A percentile compares a stretch with the other conserved stretches of the same genome.
Conservation (phyloP, 768 basidiomycete genomes). For the Lanmaoa pseudosensibilis region DNA sequence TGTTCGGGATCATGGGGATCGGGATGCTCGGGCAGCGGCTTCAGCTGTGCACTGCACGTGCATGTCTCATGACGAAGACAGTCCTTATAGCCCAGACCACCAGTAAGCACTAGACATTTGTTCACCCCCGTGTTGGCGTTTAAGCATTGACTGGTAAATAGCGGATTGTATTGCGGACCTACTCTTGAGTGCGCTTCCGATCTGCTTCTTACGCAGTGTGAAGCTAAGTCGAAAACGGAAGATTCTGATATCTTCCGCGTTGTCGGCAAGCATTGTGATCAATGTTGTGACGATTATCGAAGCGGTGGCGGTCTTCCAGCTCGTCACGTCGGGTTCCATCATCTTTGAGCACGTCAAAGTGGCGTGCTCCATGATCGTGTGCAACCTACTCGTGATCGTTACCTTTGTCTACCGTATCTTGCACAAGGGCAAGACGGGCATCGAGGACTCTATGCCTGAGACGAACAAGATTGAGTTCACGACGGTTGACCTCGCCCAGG, state of each 20-base stretch:
- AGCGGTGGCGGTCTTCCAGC: no score
- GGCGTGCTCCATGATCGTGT: no score
- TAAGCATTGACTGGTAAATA: background rate
- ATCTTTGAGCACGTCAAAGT: no score
- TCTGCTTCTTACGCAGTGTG: conserved; percentile 15
- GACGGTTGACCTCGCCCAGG: no score
- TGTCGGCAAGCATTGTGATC: conserved; percentile 26
- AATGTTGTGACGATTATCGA: conserved; percentile 21
- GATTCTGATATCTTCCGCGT: conserved; percentile 19
- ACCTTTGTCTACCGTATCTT: no score
- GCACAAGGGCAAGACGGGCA: no score
- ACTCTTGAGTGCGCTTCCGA: conserved; percentile 22
- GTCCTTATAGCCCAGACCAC: conserved; percentile 18
- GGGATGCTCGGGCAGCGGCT: conserved; percentile 11
- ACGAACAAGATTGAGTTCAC: no score
- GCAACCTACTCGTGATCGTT: no score
- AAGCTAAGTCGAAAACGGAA: conserved; percentile 16
- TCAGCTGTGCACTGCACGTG: conserved; percentile 1
- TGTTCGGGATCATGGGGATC: conserved; percentile 17
- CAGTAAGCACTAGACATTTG: conserved; percentile 14
- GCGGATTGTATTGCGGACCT: conserved; percentile 24
- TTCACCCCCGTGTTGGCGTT: background rate
- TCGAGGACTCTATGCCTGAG: no score
- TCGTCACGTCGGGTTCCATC: no score
- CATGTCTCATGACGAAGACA: conserved; percentile 9